Evolutionary conservation across 352 stramenopile species (phyloP), one percentile per base, ranked within the genome.

Genomic region (Phytophthora pinifolia): DNA sequence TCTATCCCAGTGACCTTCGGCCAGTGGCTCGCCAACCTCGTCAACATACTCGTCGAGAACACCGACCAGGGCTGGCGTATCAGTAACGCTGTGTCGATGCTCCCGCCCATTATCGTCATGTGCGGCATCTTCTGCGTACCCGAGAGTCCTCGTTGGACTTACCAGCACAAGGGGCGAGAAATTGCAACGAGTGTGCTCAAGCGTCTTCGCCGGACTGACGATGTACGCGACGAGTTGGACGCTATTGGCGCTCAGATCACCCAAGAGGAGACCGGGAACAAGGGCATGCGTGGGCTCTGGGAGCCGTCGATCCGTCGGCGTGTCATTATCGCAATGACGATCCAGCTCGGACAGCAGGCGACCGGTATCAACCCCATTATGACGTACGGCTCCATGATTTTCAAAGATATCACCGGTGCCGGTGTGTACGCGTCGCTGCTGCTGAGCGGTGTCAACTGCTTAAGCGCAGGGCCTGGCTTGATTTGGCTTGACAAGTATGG

Each of bases 111-210:
- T 15, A 60, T 83, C n/a, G 74, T 86, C 44, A 76, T 82, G 65
- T 52, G 82, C 30, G 67, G 62, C 62, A 74, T 83, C 45, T 74
- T 71, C 22, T 74, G 74, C 41, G 68, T 77, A 12, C 68, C 65
- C 6, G 69, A 78, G 44, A 73, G 57, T 33, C 65, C 65, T 34
- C 61, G 65, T 4, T 78, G 65, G 69, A 74, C 57, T 1, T 77
- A 65, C 45, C 54, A 76, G 42, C 50, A 78, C 33, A 74, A 68
- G 17, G 65, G 73, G 13, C 49, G 48, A 15, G 65, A 72, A 27
- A 50, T 54, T 25, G 72, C 72, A 7, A 31, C 49, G 22, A 39
- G n/a, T 2, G 47, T 67, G 15, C 59, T 81, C 13, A 64, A 65
- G 18, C 48, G 46, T 39, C 62, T 81, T 12, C 59, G 64, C 15